Conservation (phyloP, 352 stramenopile species). For the Phytophthora lateralis region DNA sequence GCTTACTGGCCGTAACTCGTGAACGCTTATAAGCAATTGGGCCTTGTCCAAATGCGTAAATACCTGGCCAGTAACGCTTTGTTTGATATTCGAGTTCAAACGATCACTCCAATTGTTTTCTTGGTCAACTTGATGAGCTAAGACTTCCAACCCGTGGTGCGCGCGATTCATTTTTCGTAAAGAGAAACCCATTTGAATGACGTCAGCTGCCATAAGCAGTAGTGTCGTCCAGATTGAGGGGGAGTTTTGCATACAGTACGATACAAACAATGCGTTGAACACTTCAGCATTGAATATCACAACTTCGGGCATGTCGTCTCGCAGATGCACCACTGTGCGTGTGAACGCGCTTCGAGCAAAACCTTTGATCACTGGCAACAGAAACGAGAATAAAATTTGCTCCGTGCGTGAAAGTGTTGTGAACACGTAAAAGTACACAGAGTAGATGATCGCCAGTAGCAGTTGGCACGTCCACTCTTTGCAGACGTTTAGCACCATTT, state of each 20-base stretch:
- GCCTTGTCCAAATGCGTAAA: too few relatives aligned
- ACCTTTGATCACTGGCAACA: background rate
- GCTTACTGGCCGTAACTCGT: too few relatives aligned
- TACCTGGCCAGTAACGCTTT: too few relatives aligned
- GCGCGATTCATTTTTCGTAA: conserved; percentile 4
- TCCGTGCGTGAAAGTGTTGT: background rate
- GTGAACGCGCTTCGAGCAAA: background rate
- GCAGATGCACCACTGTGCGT: background rate
- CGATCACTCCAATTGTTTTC: background rate
- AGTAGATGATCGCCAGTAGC: background rate
- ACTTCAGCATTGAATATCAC: conserved; percentile 30
- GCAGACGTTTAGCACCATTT: background rate
- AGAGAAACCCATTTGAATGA: conserved; percentile 7
- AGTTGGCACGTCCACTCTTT: background rate
- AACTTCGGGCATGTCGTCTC: background rate
- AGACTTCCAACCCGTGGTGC: background rate
- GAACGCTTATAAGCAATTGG: too few relatives aligned
- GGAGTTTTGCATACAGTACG: conserved; percentile 30
- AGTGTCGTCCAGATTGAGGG: conserved; percentile 20
- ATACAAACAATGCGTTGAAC: conserved; percentile 35
- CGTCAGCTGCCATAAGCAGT: conserved; percentile 18
- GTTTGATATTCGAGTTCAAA: too few relatives aligned
- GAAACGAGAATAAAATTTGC: background rate
- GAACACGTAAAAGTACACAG: background rate
- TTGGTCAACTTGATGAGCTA: conserved; percentile 1